Conservation (phyloP, 2,329 filamentous ascomycete species). For the Phymatotrichopsis omnivora region DNA sequence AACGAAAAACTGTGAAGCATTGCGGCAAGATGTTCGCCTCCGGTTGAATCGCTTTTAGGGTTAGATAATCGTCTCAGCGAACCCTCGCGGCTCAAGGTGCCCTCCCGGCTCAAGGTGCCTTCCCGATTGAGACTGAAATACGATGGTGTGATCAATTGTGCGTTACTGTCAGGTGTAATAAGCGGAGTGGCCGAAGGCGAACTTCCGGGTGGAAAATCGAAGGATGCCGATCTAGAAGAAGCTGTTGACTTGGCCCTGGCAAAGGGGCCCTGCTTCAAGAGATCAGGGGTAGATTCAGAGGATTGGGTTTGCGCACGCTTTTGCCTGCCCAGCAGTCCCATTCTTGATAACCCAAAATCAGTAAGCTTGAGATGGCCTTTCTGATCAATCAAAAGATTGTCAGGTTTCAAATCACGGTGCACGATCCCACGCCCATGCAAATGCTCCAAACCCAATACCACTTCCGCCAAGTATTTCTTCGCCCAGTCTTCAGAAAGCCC, state of each 20-base stretch:
- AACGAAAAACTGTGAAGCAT: slow-evolving; percentile 75
- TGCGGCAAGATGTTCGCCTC: slow-evolving; percentile 71
- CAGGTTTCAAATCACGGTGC: slow-evolving; percentile 91
- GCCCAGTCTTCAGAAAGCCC: slow-evolving; percentile 94
- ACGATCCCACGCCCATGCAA: slow-evolving; percentile 90
- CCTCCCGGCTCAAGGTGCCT: slow-evolving; percentile 47
- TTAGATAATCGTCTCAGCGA: slow-evolving; percentile 57
- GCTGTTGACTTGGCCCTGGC: slow-evolving; percentile 72
- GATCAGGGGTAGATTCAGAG: slow-evolving; percentile 77
- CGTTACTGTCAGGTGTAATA: slow-evolving; percentile 65
- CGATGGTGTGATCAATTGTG: slow-evolving; percentile 61
- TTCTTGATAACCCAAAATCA: slow-evolving; percentile 91
- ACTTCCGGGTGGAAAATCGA: slow-evolving; percentile 67
- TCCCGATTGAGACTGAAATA: slow-evolving; percentile 75
- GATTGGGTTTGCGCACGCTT: slow-evolving; percentile 76
- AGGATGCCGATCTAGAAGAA: slow-evolving; percentile 85
- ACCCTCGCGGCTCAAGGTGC: slow-evolving; percentile 38
- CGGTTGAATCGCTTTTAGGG: slow-evolving; percentile 82
- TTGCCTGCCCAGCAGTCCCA: slow-evolving; percentile 93
- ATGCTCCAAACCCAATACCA: slow-evolving; percentile 93
- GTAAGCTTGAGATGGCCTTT: slow-evolving; percentile 95
- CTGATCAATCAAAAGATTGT: slow-evolving; percentile 93
- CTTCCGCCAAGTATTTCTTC: slow-evolving; percentile 93
- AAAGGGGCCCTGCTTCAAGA: slow-evolving; percentile 87
- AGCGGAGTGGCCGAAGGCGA: slow-evolving; percentile 79